Percentiles rank a stretch among this genome's conserved stretches.
Conservation (phyloP, 345 rosid species). For the Kernera saxatilis region DNA sequence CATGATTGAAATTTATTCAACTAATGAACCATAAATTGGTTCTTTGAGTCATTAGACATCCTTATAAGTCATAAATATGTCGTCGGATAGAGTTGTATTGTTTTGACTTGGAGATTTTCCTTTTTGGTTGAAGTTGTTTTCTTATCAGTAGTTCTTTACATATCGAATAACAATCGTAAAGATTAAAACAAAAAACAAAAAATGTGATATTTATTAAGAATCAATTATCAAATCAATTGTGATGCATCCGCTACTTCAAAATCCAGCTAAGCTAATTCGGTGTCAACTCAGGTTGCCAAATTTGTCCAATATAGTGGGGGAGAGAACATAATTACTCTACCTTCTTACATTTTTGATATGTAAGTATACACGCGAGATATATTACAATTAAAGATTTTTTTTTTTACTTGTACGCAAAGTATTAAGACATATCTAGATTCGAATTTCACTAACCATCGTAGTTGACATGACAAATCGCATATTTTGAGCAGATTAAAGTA, state of each 20-base stretch:
- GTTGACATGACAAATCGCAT: background rate
- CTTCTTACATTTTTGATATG: background rate
- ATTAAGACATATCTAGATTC: background rate
- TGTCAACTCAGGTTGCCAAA: slow-evolving; percentile 24
- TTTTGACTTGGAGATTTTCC: background rate
- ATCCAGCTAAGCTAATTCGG: slow-evolving; percentile 6
- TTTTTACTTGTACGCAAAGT: background rate
- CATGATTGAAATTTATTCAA: background rate
- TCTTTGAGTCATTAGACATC: background rate
- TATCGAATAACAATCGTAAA: background rate
- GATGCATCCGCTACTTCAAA: slow-evolving; percentile 2
- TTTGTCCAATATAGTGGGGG: slow-evolving; percentile 15
- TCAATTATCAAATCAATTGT: slow-evolving; percentile 13
- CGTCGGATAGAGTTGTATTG: background rate
- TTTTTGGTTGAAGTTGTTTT: background rate
- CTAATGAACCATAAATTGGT: background rate
- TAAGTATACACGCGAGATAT: background rate
- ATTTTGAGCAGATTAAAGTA: background rate
- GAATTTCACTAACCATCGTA: background rate
- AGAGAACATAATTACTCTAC: background rate
- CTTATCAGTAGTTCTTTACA: background rate
- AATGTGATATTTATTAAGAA: background rate
- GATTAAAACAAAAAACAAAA: background rate
- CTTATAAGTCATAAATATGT: background rate
- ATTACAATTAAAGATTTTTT: background rate